phyloP scores from a whole-genome alignment of 2,329 filamentous ascomycete species.

The Colletotrichum sidae region DNA sequence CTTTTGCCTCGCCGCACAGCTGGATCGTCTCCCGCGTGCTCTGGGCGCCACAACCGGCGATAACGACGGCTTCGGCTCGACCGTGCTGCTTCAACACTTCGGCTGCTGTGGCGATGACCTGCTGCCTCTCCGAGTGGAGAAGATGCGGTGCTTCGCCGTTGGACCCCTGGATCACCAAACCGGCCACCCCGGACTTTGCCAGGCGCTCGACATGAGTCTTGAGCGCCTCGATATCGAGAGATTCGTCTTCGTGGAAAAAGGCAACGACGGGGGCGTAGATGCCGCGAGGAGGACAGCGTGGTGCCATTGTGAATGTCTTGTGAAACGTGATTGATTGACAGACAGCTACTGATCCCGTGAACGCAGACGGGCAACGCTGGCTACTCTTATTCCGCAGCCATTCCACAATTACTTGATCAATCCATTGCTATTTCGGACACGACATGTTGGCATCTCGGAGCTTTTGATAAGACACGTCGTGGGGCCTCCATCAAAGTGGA shows the following conservation, averaged over 20 bases:
- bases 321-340: background rate
- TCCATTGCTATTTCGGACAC: background rate
- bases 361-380: background rate
- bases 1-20: conserved; percentile 67
- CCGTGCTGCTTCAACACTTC: conserved; percentile 57
- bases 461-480: conserved; percentile 15
- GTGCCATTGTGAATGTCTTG: conserved; percentile 15
- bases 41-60: conserved; percentile 73
- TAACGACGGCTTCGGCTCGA: conserved; percentile 63
- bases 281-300: conserved; percentile 41
- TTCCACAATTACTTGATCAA: background rate
- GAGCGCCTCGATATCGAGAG: conserved; percentile 53
- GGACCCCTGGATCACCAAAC: conserved; percentile 59
- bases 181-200: conserved; percentile 56
- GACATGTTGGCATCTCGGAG: conserved; percentile 14
- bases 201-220: conserved; percentile 54
- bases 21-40: conserved; percentile 73
- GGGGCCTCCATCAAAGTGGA: conserved; percentile 14
- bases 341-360: background rate
- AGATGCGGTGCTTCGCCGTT: conserved; percentile 60
- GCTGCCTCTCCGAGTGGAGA: conserved; percentile 67
- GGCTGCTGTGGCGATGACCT: conserved; percentile 66
- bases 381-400: conserved; percentile 20
- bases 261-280: conserved; percentile 59
- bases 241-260: conserved; percentile 53